Conservation (phyloP, 2,329 filamentous ascomycete genomes). For the Xylariaceae sp. region DNA sequence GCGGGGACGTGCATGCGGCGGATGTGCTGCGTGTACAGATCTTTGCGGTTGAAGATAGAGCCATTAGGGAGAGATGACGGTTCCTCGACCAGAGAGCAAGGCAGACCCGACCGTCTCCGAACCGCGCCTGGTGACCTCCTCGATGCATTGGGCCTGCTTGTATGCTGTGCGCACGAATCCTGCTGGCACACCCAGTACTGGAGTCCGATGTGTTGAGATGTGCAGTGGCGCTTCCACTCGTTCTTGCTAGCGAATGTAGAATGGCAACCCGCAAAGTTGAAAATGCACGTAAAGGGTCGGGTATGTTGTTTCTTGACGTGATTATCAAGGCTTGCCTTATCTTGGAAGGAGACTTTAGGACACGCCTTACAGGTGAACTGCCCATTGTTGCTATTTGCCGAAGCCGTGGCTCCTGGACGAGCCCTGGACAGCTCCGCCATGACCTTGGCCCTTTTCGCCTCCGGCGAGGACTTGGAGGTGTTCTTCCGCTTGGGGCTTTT, state of each 20-base stretch:
- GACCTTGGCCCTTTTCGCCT: constrained; percentile 24
- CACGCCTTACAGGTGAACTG: constrained; percentile 35
- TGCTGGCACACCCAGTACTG: constrained; percentile 71
- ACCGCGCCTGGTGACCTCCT: constrained; percentile 17
- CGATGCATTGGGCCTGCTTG: constrained; percentile 23
- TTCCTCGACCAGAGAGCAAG: constrained; percentile 10
- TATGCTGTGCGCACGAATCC: constrained; percentile 44
- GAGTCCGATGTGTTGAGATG: constrained; percentile 71
- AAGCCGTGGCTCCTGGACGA: constrained; percentile 16
- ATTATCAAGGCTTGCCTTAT: constrained; percentile 39
- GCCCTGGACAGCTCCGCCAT: constrained; percentile 10
- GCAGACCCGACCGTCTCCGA: constrained; percentile 18
- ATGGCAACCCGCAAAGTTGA: constrained; percentile 69
- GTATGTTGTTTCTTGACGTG: constrained; percentile 50
- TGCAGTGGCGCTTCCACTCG: constrained; percentile 90
- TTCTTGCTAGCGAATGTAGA: constrained; percentile 77
- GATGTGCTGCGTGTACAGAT: constrained; percentile 84
- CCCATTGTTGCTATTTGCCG: constrained; percentile 22
- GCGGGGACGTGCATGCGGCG: constrained; percentile 73
- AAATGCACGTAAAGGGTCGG: constrained; percentile 69
- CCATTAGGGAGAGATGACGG: constrained; percentile 44
- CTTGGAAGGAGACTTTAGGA: constrained; percentile 38
- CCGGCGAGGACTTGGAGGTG: constrained; percentile 10
- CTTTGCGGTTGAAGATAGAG: constrained; percentile 79
- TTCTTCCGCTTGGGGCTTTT: constrained; percentile 24